Base-by-base conservation (phyloP, 2,329 filamentous ascomycete genomes). In the Ceratocystis variospora region DNA sequence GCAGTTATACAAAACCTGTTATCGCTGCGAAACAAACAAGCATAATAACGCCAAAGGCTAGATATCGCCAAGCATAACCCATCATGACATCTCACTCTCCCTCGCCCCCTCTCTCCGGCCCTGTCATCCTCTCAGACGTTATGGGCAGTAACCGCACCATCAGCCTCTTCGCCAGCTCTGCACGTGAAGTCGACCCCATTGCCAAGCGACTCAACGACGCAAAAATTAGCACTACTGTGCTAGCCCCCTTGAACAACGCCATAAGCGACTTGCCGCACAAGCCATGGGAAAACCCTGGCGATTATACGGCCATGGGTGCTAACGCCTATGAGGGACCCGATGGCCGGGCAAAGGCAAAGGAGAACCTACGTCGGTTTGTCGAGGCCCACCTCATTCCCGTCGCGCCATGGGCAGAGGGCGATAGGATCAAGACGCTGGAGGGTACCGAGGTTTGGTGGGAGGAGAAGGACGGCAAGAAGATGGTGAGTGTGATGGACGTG, bases 181-280 rank as follows among this genome's bases (percentile, higher is more conserved):
- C 87, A 4, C 85, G 91, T 68, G 87, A 93, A 72, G 84, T 92
- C 71, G 82, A 86, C 61, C 76, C 80, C n/a, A 80, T 92, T 22
- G 82, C 84, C 8, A 76, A 78, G 25, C 87, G 89, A 0, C 82
- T 97, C 15, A 83, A 88, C 71, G 82, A 90, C 73, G 75, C 80
- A 0, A 73, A 77, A 0, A 76, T 81, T 67, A 92, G 93, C 73
- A 89, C 89, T 17, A 96, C 91, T 1, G 85, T 97, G 28, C 83
- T 97, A 2, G 93, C 92, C 4, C 94, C 94, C 0, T 78, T 89
- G 65, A 97, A 99, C 79, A 85, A 83, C 19, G 90, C 87, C 2
- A 84, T 99, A 72, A 87, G 88, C 70, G 78, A 76, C 0, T 78
- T 97, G 28, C 89, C 91, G 0, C 81, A 87, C 64, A 97, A 96